Conservation (phyloP, 2,329 filamentous ascomycete genomes). For the Fusarium hostae region DNA sequence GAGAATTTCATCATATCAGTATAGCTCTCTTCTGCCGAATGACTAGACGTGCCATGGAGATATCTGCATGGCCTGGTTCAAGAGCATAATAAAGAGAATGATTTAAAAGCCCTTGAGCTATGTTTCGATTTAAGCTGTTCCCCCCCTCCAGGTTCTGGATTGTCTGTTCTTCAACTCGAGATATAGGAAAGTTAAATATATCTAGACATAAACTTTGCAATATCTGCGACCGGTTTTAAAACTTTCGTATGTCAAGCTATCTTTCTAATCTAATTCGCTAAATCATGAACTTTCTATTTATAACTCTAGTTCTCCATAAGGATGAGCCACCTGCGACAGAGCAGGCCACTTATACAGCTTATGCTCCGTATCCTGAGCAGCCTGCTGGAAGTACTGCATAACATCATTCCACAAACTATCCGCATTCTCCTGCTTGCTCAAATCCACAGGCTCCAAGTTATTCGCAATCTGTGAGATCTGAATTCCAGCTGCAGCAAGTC, state of each 20-base stretch:
- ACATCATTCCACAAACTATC: constrained; percentile 22
- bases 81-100: no score
- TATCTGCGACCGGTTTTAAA: no score
- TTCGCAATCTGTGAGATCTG: constrained; percentile 29
- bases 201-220: no score
- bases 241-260: not conserved
- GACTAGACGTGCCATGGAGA: no score
- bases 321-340: constrained; percentile 5
- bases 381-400: constrained; percentile 10
- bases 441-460: constrained; percentile 6
- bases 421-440: constrained; percentile 25
- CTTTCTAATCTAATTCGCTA: not conserved
- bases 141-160: no score
- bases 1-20: no score
- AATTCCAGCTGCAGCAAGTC: constrained; percentile 14
- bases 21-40: no score
- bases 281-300: not conserved
- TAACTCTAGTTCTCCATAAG: constrained; percentile 12
- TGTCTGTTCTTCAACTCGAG: no score
- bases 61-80: no score
- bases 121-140: no score
- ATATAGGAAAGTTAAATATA: no score
- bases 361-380: constrained; percentile 8
- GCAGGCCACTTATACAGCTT: constrained; percentile 13
- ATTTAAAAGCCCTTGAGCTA: no score